Conservation (phyloP, 192 early-diverging fungal genomes). For the Mortierella claussenii region DNA sequence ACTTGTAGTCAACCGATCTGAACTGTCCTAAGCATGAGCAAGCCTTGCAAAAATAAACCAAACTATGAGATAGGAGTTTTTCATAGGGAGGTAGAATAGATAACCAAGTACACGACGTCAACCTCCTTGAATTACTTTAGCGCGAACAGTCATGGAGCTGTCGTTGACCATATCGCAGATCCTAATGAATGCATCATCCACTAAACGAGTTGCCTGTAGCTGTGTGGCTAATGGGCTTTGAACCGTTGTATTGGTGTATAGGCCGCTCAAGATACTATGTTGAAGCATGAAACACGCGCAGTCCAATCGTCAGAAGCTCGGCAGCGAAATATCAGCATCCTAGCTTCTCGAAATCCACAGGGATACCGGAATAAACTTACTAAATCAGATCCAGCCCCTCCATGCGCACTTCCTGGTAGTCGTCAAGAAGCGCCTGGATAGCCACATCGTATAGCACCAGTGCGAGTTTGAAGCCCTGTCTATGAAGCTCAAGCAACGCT, state of each 20-base stretch:
- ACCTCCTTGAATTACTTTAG: constrained; percentile 62
- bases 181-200: constrained; percentile 83
- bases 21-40: constrained; percentile 75
- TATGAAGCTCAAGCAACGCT: constrained; percentile 59
- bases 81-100: too few relatives aligned
- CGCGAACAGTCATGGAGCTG: constrained; percentile 71
- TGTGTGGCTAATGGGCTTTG: constrained; percentile 32
- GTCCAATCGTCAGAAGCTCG: too few relatives aligned
- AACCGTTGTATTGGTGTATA: constrained; percentile 58
- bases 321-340: too few relatives aligned
- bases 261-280: constrained; percentile 57
- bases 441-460: constrained; percentile 70
- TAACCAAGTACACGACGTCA: neutral
- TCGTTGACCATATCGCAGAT: constrained; percentile 89
- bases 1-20: constrained; percentile 64
- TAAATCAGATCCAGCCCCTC: constrained; percentile 74
- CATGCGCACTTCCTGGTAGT: constrained; percentile 78
- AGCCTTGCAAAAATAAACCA: too few relatives aligned
- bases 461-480: constrained; percentile 58
- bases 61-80: too few relatives aligned
- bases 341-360: too few relatives aligned
- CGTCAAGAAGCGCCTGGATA: constrained; percentile 73
- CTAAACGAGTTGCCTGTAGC: constrained; percentile 50
- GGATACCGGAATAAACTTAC: constrained; percentile 37
- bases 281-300: too few relatives aligned